Conservation (phyloP, 2,329 filamentous ascomycete genomes). For the Aspergillus neotritici region DNA sequence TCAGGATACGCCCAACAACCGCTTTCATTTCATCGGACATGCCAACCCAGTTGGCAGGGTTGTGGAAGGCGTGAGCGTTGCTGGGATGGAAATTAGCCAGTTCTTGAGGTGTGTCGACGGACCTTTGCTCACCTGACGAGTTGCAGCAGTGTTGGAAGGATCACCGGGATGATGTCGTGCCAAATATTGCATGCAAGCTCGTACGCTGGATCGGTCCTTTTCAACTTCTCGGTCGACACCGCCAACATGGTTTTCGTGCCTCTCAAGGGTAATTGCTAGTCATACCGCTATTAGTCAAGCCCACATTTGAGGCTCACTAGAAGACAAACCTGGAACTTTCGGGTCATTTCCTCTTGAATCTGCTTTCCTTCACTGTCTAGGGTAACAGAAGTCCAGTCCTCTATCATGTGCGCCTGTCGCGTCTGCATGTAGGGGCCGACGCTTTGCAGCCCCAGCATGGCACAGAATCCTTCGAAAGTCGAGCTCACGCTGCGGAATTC, state of each 20-base stretch:
- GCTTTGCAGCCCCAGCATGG: constrained; percentile 70
- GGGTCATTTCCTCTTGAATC: constrained; percentile 72
- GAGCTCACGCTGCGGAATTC: constrained; percentile 63
- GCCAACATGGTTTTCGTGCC: constrained; percentile 88
- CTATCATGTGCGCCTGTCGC: constrained; percentile 66
- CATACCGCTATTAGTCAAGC: constrained; percentile 4
- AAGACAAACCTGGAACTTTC: constrained; percentile 59
- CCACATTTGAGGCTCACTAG: background rate
- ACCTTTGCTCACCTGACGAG: constrained; percentile 59
- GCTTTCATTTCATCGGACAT: constrained; percentile 69
- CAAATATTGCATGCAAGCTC: constrained; percentile 75
- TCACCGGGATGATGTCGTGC: constrained; percentile 72
- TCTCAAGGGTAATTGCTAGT: constrained; percentile 68
- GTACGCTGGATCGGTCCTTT: constrained; percentile 66
- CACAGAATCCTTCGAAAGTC: constrained; percentile 72
- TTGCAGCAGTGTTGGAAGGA: constrained; percentile 80
- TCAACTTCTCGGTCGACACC: constrained; percentile 83
- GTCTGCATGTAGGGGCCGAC: constrained; percentile 72
- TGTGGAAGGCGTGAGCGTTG: constrained; percentile 87
- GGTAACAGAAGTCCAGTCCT: constrained; percentile 74
- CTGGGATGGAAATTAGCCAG: constrained; percentile 38
- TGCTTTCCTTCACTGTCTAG: constrained; percentile 74
- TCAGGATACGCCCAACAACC: constrained; percentile 76
- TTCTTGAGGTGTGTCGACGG: background rate
- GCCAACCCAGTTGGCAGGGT: constrained; percentile 74